These are phyloP conservation scores for Fusarium devonianum DNA, from an alignment of 2,329 filamentous ascomycete species.

Conservation along the genomic window DNA sequence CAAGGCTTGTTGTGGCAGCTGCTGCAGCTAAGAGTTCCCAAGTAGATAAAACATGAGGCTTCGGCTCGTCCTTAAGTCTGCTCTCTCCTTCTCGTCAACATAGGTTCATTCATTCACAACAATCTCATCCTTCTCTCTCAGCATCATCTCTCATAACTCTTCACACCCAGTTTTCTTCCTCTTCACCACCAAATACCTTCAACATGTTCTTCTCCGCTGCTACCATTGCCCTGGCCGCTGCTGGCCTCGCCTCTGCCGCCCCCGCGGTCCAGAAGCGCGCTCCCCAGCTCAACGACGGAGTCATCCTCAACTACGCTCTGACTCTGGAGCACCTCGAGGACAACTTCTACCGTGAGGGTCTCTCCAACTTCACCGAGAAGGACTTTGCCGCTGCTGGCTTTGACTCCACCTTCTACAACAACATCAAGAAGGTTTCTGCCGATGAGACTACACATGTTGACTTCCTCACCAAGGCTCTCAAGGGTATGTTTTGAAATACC, in stretches of 20 bases:
- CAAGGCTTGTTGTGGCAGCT: neutral
- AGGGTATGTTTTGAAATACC: slow-evolving; percentile 17
- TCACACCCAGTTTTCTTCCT: neutral
- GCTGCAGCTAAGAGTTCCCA: neutral
- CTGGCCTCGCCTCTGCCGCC: slow-evolving; percentile 25
- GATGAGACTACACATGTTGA: slow-evolving; percentile 53
- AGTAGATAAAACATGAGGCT: neutral
- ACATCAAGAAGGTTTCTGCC: slow-evolving; percentile 61
- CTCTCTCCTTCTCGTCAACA: neutral
- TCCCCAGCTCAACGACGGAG: slow-evolving; percentile 26
- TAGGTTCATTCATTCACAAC: neutral
- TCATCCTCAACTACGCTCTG: slow-evolving; percentile 57
- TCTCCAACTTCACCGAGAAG: slow-evolving; percentile 61
- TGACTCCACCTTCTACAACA: slow-evolving; percentile 60
- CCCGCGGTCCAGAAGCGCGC: slow-evolving; percentile 26
- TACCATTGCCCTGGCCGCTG: slow-evolving; percentile 17
- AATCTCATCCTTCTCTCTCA: neutral
- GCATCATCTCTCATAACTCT: neutral
- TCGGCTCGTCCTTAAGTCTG: neutral
- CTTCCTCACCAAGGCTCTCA: slow-evolving; percentile 30
- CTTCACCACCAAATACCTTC: neutral
- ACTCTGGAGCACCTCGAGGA: slow-evolving; percentile 66
- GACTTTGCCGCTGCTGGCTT: slow-evolving; percentile 63
- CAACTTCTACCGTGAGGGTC: slow-evolving; percentile 67
- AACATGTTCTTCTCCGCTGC: slow-evolving; percentile 25